These are phyloP conservation scores for Clitopilus passeckerianus DNA, from an alignment of 768 basidiomycete genomes.

Conservation along the genomic window DNA sequence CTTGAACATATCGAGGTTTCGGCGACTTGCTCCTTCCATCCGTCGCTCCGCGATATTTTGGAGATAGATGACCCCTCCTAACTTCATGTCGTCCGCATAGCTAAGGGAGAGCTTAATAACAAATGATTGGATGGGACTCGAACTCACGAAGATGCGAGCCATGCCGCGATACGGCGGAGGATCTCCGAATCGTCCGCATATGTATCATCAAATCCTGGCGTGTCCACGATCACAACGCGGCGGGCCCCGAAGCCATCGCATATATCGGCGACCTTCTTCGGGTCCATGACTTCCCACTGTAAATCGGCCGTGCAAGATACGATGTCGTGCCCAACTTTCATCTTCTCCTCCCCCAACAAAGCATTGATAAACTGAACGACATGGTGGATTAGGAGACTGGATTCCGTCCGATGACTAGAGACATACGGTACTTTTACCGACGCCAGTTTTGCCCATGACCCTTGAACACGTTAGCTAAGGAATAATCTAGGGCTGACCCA, in stretches of 20 bases:
- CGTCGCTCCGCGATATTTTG: slow-evolving; percentile 32
- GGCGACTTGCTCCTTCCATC: too few species aligned
- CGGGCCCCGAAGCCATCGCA: neutral
- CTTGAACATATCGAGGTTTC: too few species aligned
- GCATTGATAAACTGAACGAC: slow-evolving; percentile 14
- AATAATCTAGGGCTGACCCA: neutral
- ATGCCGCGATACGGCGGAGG: slow-evolving; percentile 12
- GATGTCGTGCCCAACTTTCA: slow-evolving; percentile 8
- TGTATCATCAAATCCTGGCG: slow-evolving; percentile 18
- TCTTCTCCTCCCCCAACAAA: slow-evolving; percentile 1
- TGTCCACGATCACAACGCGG: slow-evolving; percentile 15
- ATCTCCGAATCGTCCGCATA: slow-evolving; percentile 10
- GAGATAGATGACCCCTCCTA: slow-evolving; percentile 36
- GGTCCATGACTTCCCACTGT: neutral
- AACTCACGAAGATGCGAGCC: slow-evolving; percentile 13
- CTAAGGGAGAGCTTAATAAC: slow-evolving; percentile 3
- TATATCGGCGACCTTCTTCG: neutral
- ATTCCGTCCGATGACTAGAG: neutral
- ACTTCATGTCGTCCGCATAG: slow-evolving; percentile 14
- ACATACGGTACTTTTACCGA: slow-evolving; percentile 16
- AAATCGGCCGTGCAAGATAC: slow-evolving; percentile 9
- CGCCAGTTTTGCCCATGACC: slow-evolving; percentile 14
- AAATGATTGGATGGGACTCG: too few species aligned
- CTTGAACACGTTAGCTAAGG: slow-evolving; percentile 2
- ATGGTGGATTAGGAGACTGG: too few species aligned